Base-by-base conservation (phyloP, 23 red algal species). In the Gracilariopsis chorda region DNA sequence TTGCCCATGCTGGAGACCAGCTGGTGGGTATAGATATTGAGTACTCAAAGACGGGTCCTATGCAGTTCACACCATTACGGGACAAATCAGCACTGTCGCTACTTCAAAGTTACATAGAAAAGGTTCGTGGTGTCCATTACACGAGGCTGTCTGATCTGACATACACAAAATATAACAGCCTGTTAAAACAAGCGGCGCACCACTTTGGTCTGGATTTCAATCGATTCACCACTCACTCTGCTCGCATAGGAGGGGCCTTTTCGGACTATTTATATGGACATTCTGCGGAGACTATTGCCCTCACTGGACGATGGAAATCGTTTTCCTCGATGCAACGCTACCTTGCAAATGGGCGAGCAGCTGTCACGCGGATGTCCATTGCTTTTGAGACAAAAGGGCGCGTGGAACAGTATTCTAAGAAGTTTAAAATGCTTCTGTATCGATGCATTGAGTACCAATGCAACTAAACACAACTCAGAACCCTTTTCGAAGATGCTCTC, bases 161-260 rank as follows among this genome's bases (percentile, higher is more conserved):
- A 34, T 64, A 64, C 59, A 12, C 59, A 2, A 2, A 32, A 23
- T 64, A 64, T 13, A 30, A 64, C 59, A 2, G 10, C 8, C 59
- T 64, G 3, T 64, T 64, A 25, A 33, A 64, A 64, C 28, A 64
- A 64, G 59, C 59, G 8, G 59, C 59, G 14, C 13, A 25, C 30
- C 36, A 7, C 14, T 32, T 64, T 23, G 59, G 59, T 2, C 7
- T 64, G 1, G 59, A 64, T 3, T 10, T 33, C 23, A 3, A 3
- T 33, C 59, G 59, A 3, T 64, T 80, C 28, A 58, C 20, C 11
- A 24, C 77, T 17, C 77, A 81, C 28, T 81, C 51, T 57, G 77
- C 77, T 6, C 77, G 77, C 27, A 81, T 81, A 6, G 47, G 77
- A 34, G 77, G 48, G n/a, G 77, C 77, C 4, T 17, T 81, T 7